Conservation (phyloP, 306 rosid genomes). For the Carpinus fangiana region DNA sequence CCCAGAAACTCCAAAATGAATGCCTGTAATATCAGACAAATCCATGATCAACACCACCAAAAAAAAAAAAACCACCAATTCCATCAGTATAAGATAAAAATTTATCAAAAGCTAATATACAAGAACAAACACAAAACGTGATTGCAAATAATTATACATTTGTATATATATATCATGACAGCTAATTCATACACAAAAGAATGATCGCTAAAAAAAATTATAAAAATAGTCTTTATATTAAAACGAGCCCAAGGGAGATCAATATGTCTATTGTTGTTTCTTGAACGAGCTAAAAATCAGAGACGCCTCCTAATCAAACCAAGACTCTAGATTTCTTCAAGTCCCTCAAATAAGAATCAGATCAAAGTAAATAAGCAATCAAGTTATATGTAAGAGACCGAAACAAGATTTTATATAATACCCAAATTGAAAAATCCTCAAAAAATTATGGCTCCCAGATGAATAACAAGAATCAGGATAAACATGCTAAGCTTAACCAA, state of each 20-base stretch:
- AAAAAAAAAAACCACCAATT: not conserved
- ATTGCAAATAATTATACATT: not conserved
- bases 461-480: not conserved
- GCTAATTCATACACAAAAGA: not conserved
- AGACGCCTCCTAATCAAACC: not conserved
- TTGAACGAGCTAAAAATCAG: not conserved
- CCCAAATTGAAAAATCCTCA: not conserved
- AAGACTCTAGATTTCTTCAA: not conserved
- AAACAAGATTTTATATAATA: not conserved
- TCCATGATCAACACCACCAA: not conserved
- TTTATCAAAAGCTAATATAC: not conserved
- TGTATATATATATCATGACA: too few species aligned
- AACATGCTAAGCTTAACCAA: not conserved
- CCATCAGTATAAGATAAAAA: not conserved
- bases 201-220: not conserved
- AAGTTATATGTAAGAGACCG: not conserved
- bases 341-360: not conserved
- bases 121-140: not conserved
- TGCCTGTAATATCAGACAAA: conserved; percentile 12
- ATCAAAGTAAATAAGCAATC: not conserved
- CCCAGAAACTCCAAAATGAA: conserved; percentile 8
- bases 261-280: not conserved
- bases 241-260: not conserved
- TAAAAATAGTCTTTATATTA: not conserved
- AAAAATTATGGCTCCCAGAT: not conserved